Base-by-base conservation (phyloP, 345 rosid genomes). In the Sonneratia alba region DNA sequence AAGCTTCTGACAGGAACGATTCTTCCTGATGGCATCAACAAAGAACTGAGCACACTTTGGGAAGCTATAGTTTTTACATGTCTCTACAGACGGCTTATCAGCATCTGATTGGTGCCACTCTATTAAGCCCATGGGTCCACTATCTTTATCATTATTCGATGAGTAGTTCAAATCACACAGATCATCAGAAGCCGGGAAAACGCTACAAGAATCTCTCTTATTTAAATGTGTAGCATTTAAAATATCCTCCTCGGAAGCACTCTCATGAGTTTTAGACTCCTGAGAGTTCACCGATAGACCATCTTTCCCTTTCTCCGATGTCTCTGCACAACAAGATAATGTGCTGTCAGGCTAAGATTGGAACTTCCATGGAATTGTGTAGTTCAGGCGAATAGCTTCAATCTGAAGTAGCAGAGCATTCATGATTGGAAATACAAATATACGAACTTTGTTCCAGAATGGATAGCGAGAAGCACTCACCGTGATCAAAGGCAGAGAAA, bases 1-100 rank as follows among this genome's bases (percentile, higher is more conserved):
- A 56, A 90, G 85, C 82, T 78, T 92, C 85, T 95, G 99, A 66
- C 81, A 87, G 3, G 89, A 81, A 75, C 97, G 88, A 75, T 95
- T 95, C 89, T 59, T 92, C 83, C 85, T 85, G 75, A 95, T 86
- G 34, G 97, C 92, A 70, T 82, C 90, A 76, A 92, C 73, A 72
- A 92, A 84, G 67, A 81, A 69, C 73, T 80, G 88, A 34, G 92
- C 97, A 32, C 91, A 79, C 76, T 87, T 85, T 62, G 93, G 97
- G 72, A 89, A 91, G 75, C 79, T 86, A 49, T 90, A 80, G 69
- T 75, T 69, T 59, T 76, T 73, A 16, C 40, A 47, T 51, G 77
- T 79, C 75, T 71, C 22, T 67, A 66, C 72, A 43, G 88, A 78
- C 69, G 71, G 76, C 40, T 76, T 76, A 36, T 70, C 38, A 40